Base-by-base conservation (phyloP, 805 yeast species). In the Candida piceae region DNA sequence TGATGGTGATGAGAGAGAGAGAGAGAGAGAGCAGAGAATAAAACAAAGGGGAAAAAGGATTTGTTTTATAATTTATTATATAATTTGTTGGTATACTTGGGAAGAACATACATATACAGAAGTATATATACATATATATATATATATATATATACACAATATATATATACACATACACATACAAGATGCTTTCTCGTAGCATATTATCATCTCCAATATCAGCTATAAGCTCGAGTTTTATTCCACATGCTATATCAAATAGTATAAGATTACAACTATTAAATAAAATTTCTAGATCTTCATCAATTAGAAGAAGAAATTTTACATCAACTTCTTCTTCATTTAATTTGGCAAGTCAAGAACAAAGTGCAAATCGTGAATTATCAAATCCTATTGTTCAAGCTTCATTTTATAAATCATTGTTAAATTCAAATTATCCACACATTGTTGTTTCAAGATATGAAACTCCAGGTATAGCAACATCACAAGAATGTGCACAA, bases 361-460 rank as follows among this genome's bases (percentile, higher is more conserved):
- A 93, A 60, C 87, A 83, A 57, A 67, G 71, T n/a, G 99, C 99
- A 29, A 93, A 93, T 62, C 65, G 72, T 42, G 80, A 84, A 39
- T 61, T 85, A 31, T 61, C 68, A 32, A 82, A 85, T 58, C 74
- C 97, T 1, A 63, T 57, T 4, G 67, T 75, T 5, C 99, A 93
- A 63, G 89, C 94, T 2, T 80, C 76, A 38, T 90, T 93, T 53
- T 93, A 93, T 65, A 73, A 74, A 44, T 70, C 78, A 11, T 67
- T 93, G 32, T 60, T 93, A 45, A 75, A 75, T 40, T 74, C 90
- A 38, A 84, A 85, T 62, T 93, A 87, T 57, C 97, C 98, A n/a
- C 95, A 88, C 52, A 81, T 90, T 37, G 96, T 93, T 6, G 87
- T 90, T n/a, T 82, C 93, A 39, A 74, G 99, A 41, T 94, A 76